These are phyloP conservation scores for Holtermanniella nyarrowii DNA, from an alignment of 768 basidiomycete genomes.

Conservation along the genomic window DNA sequence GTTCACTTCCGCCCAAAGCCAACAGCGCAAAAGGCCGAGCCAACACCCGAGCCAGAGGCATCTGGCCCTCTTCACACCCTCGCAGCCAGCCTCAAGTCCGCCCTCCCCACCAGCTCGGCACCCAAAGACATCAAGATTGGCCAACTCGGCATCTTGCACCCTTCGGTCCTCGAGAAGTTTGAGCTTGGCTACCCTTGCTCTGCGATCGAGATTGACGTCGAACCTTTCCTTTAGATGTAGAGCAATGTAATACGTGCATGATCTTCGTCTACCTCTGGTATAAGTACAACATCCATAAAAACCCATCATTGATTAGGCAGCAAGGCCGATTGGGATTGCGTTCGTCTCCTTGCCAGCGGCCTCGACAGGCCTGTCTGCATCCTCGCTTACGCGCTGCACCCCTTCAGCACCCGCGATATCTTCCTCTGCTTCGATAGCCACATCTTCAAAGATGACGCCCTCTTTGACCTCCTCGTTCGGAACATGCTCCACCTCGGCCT, in stretches of 20 bases:
- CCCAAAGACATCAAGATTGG: constrained; percentile 65
- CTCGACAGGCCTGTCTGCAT: too few species aligned
- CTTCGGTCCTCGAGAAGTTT: constrained; percentile 79
- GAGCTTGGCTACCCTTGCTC: constrained; percentile 93
- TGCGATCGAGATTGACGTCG: constrained; percentile 82
- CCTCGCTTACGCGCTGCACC: too few species aligned
- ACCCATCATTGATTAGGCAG: too few species aligned
- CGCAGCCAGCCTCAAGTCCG: constrained; percentile 46
- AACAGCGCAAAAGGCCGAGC: constrained; percentile 12
- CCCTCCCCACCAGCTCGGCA: constrained; percentile 34
- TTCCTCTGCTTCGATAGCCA: too few species aligned
- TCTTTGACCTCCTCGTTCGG: too few species aligned
- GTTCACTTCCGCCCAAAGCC: constrained; percentile 65
- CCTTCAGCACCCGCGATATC: too few species aligned
- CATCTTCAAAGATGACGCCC: too few species aligned
- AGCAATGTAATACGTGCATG: not conserved
- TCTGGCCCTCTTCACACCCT: constrained; percentile 36
- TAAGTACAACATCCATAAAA: too few species aligned
- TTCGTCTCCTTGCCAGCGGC: too few species aligned
- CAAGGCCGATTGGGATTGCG: too few species aligned
- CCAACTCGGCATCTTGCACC: constrained; percentile 85
- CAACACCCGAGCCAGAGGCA: constrained; percentile 18
- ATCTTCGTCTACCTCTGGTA: too few species aligned
- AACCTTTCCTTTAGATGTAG: constrained; percentile 69
- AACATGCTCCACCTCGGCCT: too few species aligned